phyloP scores from a whole-genome alignment of 2,329 filamentous ascomycete genomes.

The Metarhizium anisopliae region DNA sequence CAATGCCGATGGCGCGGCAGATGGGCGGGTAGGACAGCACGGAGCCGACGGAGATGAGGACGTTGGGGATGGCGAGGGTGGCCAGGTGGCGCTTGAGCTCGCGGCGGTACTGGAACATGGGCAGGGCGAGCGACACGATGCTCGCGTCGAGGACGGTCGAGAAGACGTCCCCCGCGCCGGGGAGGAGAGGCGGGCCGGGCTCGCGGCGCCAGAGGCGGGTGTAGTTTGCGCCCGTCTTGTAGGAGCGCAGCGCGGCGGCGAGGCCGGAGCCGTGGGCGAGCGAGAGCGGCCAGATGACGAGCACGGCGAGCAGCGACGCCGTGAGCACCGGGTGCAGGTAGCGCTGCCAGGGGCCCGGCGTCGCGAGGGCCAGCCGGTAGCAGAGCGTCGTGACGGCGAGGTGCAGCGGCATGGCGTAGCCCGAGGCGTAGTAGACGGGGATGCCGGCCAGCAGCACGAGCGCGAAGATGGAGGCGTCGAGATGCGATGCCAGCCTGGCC shows the following conservation, averaged over 20 bases:
- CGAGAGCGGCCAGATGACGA: too few species aligned
- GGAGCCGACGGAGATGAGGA: constrained; percentile 40
- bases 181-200: too few species aligned
- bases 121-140: too few species aligned
- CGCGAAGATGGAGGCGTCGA: neutral
- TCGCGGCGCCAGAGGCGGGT: too few species aligned
- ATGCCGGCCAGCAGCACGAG: neutral
- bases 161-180: too few species aligned
- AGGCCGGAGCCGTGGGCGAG: too few species aligned
- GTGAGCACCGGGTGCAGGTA: constrained; percentile 49
- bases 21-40: constrained; percentile 49
- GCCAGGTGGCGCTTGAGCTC: constrained; percentile 29
- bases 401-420: constrained; percentile 18
- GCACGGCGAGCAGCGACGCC: constrained; percentile 23
- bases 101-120: too few species aligned
- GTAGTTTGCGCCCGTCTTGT: too few species aligned
- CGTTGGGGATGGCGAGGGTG: constrained; percentile 46
- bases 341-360: constrained; percentile 39
- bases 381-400: constrained; percentile 38
- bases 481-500: neutral
- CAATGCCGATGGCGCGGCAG: constrained; percentile 24
- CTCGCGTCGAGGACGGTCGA: too few species aligned
- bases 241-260: too few species aligned
- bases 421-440: too few species aligned
- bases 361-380: constrained; percentile 39